phyloP scores from a whole-genome alignment of 192 early-diverging fungal species.

The Umbelopsis sp. region DNA sequence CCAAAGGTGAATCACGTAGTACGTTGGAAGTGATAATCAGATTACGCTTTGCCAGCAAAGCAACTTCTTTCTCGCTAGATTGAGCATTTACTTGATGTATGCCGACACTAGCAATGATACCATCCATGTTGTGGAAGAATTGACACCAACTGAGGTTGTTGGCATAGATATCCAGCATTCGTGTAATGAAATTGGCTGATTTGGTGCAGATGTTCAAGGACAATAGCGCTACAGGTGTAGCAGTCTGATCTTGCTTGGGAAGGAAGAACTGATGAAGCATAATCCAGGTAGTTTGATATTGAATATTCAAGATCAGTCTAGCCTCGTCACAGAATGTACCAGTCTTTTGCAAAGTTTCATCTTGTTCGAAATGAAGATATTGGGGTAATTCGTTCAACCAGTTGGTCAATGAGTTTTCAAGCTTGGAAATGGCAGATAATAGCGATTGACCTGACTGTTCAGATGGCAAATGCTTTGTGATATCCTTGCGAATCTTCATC shows the following conservation, averaged over 20 bases:
- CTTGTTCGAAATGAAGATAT: conserved; percentile 35
- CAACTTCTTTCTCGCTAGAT: conserved; percentile 40
- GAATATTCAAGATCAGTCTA: conserved; percentile 39
- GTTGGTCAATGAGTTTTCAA: conserved; percentile 40
- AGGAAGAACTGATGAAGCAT: conserved; percentile 49
- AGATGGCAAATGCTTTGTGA: conserved; percentile 44
- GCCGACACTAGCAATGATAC: conserved; percentile 40
- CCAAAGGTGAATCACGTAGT: conserved; percentile 31
- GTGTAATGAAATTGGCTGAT: conserved; percentile 40
- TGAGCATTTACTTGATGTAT: conserved; percentile 46
- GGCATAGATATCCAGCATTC: conserved; percentile 39
- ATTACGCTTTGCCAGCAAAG: conserved; percentile 37
- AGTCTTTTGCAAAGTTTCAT: conserved; percentile 26
- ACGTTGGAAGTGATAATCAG: conserved; percentile 39
- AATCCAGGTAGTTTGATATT: conserved; percentile 46
- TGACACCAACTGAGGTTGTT: conserved; percentile 40
- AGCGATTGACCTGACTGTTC: conserved; percentile 47
- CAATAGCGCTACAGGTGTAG: conserved; percentile 40
- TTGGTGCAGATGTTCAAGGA: conserved; percentile 48
- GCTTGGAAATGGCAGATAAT: conserved; percentile 42
- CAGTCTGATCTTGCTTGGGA: conserved; percentile 44
- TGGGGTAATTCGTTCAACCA: conserved; percentile 37
- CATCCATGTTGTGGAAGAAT: conserved; percentile 43
- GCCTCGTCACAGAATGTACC: conserved; percentile 39
- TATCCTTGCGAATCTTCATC: conserved; percentile 46